phyloP scores from a whole-genome alignment of 176 grass and related monocot genomes.

The Avena sativa region DNA sequence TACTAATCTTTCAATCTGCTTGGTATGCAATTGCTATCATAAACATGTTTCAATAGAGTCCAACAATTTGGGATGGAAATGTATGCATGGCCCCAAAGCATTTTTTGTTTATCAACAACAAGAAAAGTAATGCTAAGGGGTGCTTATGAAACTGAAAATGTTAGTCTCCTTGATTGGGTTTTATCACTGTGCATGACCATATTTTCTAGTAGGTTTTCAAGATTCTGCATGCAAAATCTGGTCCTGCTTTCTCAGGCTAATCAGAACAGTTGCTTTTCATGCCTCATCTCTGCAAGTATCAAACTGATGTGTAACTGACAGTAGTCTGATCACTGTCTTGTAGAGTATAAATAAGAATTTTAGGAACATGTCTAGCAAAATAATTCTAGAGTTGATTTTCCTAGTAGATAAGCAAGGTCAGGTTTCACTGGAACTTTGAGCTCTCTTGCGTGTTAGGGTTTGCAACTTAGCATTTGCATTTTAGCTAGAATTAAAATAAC shows the following conservation, averaged over 20 bases:
- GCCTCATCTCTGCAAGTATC: neutral
- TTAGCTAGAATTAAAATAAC: neutral
- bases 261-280: neutral
- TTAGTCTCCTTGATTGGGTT: neutral
- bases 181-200: neutral
- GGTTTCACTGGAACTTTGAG: neutral
- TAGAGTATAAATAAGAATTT: neutral
- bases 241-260: neutral
- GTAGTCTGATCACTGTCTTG: neutral
- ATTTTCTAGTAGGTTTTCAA: neutral
- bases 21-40: neutral
- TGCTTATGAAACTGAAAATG: neutral
- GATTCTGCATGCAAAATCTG: neutral
- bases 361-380: neutral
- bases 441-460: neutral
- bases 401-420: neutral
- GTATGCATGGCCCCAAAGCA: too few relatives aligned
- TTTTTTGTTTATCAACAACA: neutral
- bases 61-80: neutral
- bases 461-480: neutral
- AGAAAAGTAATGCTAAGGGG: neutral
- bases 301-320: neutral
- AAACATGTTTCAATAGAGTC: too few relatives aligned
- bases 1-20: neutral
- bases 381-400: neutral